Evolutionary conservation across 495 filamentous ascomycete species (phyloP), one percentile per base, ranked within the genome.

Genomic region (Usnea hakonensis): DNA sequence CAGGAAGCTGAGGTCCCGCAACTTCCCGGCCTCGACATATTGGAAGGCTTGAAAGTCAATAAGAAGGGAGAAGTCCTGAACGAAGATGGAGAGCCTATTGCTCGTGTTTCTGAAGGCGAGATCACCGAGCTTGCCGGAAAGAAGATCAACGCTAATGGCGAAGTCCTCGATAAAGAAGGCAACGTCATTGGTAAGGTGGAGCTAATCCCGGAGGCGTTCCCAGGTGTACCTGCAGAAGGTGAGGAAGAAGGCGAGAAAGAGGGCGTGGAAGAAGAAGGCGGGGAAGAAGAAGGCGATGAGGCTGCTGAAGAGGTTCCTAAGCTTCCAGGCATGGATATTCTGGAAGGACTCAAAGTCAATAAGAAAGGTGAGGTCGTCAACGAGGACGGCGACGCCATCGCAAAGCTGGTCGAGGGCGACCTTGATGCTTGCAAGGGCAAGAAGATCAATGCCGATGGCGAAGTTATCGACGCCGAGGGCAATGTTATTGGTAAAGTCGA

Each of bases 1-100:
- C 69, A 74, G 55, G 65, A 41, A 17, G 72, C 81, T 63, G 86
- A 85, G 64, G 79, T 58, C 8, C 65, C 68, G 52, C 65, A 69
- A 30, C 36, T 67, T 16, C 60, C 63, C 10, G 69, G 55, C 38
- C 76, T 84, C 48, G 83, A 84, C 0, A 72, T 80, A 48, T 73
- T 90, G 23, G 83, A 83, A 43, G 80, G 79, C 67, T 82, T 80
- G 70, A 84, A 80, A 57, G 82, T 91, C 70, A 90, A 89, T 77
- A 90, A 91, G 74, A 73, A 80, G 33, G 88, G 88, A 58, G 84
- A 88, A 59, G 83, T 90, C 55, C 64, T 82, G 13, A 73, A 82
- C 55, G 80, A 80, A 58, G 79, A 81, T 59, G 79, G 79, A 38
- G 79, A 82, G 55, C 67, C 70, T 0, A 77, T 82, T 64, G 79